Conservation (phyloP, 2,329 filamentous ascomycete genomes). For the Chaetothyriales sp. region DNA sequence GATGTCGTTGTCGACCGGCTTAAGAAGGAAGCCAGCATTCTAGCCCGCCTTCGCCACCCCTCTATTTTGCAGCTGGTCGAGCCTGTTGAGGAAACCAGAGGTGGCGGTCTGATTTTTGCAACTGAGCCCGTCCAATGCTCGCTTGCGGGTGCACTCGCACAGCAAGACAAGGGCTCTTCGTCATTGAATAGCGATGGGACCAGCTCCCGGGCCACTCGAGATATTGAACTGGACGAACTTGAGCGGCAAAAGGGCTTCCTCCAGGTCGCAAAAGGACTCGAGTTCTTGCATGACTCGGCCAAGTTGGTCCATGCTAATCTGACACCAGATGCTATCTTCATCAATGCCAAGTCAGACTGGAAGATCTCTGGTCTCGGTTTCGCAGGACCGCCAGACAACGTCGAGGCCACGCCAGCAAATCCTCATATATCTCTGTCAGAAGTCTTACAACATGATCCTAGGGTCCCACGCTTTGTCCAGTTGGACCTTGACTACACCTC, state of each 20-base stretch:
- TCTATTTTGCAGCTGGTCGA: slow-evolving; percentile 85
- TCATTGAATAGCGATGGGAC: slow-evolving; percentile 62
- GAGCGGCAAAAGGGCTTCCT: slow-evolving; percentile 94
- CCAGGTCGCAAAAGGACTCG: slow-evolving; percentile 82
- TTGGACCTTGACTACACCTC: slow-evolving; percentile 86
- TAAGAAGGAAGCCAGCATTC: slow-evolving; percentile 77
- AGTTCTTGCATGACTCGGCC: slow-evolving; percentile 91
- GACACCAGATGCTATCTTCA: slow-evolving; percentile 80
- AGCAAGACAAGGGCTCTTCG: slow-evolving; percentile 73
- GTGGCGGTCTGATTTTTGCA: slow-evolving; percentile 84
- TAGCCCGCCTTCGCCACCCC: slow-evolving; percentile 79
- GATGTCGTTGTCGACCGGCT: slow-evolving; percentile 85
- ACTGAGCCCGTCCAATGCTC: slow-evolving; percentile 84
- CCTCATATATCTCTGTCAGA: slow-evolving; percentile 70
- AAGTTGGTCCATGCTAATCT: slow-evolving; percentile 87
- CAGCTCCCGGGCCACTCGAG: slow-evolving; percentile 55
- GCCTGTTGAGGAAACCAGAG: slow-evolving; percentile 85
- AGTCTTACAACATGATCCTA: slow-evolving; percentile 67
- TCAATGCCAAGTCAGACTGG: slow-evolving; percentile 98
- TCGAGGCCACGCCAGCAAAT: slow-evolving; percentile 58
- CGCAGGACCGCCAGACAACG: slow-evolving; percentile 63
- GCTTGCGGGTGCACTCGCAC: slow-evolving; percentile 63
- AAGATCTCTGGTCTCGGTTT: slow-evolving; percentile 93
- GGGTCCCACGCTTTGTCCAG: slow-evolving; percentile 68
- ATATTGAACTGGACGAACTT: slow-evolving; percentile 87